Evolutionary conservation across 2,329 filamentous ascomycete species (phyloP).

Genomic region (Exophiala sp.): DNA sequence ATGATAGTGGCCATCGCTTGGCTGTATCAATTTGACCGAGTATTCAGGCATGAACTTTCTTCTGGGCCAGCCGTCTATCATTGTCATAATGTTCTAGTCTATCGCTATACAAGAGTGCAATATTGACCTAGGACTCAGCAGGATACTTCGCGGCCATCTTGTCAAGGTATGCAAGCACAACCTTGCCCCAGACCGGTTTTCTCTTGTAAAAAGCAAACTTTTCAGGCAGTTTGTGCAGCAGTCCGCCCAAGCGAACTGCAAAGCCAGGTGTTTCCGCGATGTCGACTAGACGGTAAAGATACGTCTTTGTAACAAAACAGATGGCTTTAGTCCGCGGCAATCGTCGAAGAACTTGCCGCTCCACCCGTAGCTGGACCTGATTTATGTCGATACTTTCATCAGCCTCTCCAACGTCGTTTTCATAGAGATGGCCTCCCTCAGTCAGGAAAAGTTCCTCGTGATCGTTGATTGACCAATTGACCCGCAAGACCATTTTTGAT

Average conservation of each 20-base stretch:
- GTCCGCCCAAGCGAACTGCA: neutral
- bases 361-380: neutral
- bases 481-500: neutral
- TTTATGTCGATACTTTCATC: constrained; percentile 2
- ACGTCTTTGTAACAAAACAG: constrained; percentile 3
- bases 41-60: too few relatives aligned
- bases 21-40: too few relatives aligned
- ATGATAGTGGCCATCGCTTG: too few relatives aligned
- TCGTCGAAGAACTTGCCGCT: constrained; percentile 2
- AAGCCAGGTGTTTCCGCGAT: neutral
- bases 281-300: constrained; percentile 1
- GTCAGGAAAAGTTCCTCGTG: constrained; percentile 1
- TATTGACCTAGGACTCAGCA: neutral
- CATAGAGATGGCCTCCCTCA: neutral
- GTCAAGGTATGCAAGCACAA: neutral
- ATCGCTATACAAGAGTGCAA: neutral
- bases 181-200: neutral
- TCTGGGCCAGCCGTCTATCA: too few relatives aligned
- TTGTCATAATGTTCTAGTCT: neutral
- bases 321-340: constrained; percentile 2
- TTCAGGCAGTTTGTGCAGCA: neutral
- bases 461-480: neutral
- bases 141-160: neutral
- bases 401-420: neutral
- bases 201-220: constrained; percentile 1